Percentiles rank a stretch among this genome's conserved stretches.
phyloP scores from a whole-genome alignment of 768 basidiomycete genomes.

The Plicaturopsis crispa region DNA sequence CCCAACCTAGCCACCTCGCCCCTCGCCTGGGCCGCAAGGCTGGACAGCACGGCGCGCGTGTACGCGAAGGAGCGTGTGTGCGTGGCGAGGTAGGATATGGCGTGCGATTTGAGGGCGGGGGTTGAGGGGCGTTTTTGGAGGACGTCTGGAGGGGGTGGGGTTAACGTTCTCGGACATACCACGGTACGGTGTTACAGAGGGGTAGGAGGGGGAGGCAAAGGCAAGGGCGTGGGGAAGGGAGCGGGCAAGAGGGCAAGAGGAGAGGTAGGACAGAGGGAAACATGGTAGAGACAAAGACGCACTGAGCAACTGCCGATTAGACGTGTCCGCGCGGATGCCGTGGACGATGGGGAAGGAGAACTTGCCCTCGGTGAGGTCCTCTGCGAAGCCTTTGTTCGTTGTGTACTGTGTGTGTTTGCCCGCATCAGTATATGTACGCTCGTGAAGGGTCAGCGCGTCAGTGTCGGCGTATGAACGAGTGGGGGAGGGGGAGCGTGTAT shows the following conservation, averaged over 20 bases:
- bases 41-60: slow-evolving; percentile 60
- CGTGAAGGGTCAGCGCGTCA: not conserved
- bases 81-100: slow-evolving; percentile 69
- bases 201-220: not conserved
- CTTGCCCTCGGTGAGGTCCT: slow-evolving; percentile 94
- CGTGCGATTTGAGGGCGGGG: slow-evolving; percentile 71
- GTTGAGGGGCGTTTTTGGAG: slow-evolving; percentile 84
- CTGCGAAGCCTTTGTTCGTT: slow-evolving; percentile 81
- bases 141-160: slow-evolving; percentile 46
- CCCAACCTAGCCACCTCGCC: slow-evolving; percentile 68
- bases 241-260: not conserved
- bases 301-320: slow-evolving; percentile 83
- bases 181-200: too few species aligned
- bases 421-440: too few species aligned
- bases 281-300: slow-evolving; percentile 19
- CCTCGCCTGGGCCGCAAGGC: slow-evolving; percentile 59
- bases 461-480: not conserved
- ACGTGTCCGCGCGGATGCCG: slow-evolving; percentile 69
- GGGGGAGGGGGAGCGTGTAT: too few species aligned
- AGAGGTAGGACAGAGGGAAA: not conserved
- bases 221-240: too few species aligned
- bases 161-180: too few species aligned
- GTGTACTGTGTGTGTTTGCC: slow-evolving; percentile 60
- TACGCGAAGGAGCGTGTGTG: slow-evolving; percentile 85
- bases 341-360: slow-evolving; percentile 97